phyloP scores from a whole-genome alignment of 768 basidiomycete genomes.

The Russula griseocarnosa region DNA sequence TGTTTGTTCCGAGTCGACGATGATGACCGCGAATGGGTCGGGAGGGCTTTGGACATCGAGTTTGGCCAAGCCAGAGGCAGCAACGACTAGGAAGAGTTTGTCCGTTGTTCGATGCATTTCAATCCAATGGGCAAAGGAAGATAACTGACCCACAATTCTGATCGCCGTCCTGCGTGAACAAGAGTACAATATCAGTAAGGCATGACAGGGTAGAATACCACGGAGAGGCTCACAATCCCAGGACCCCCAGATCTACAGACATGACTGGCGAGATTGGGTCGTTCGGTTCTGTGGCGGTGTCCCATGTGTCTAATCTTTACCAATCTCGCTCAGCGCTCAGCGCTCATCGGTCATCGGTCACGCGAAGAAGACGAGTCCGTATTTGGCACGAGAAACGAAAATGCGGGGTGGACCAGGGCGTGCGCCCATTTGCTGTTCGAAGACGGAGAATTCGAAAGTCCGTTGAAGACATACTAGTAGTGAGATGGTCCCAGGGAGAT shows the following conservation, averaged over 20 bases:
- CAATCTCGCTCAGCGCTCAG: too few relatives aligned
- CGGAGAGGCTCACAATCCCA: slow-evolving; percentile 30
- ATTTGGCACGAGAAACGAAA: too few relatives aligned
- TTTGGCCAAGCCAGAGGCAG: slow-evolving; percentile 92
- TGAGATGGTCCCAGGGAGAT: too few relatives aligned
- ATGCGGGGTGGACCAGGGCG: too few relatives aligned
- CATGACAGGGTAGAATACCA: not conserved
- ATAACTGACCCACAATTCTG: slow-evolving; percentile 62
- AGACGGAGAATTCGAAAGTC: too few relatives aligned
- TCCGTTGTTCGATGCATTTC: not conserved
- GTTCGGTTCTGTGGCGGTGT: too few relatives aligned
- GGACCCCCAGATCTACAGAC: slow-evolving; percentile 32
- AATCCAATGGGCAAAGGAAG: not conserved
- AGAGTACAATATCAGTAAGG: slow-evolving; percentile 17
- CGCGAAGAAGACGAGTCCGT: too few relatives aligned
- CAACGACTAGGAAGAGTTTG: slow-evolving; percentile 63
- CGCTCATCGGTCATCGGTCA: too few relatives aligned
- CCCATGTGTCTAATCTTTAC: too few relatives aligned
- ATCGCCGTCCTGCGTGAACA: slow-evolving; percentile 56
- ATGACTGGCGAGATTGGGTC: slow-evolving; percentile 26
- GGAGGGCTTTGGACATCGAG: slow-evolving; percentile 94
- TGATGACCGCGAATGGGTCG: slow-evolving; percentile 97
- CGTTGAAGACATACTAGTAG: too few relatives aligned
- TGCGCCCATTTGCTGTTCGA: slow-evolving; percentile 21
- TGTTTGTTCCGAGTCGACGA: slow-evolving; percentile 96